phyloP scores from a whole-genome alignment of 2,329 filamentous ascomycete species.

The Cercospora citrullina region DNA sequence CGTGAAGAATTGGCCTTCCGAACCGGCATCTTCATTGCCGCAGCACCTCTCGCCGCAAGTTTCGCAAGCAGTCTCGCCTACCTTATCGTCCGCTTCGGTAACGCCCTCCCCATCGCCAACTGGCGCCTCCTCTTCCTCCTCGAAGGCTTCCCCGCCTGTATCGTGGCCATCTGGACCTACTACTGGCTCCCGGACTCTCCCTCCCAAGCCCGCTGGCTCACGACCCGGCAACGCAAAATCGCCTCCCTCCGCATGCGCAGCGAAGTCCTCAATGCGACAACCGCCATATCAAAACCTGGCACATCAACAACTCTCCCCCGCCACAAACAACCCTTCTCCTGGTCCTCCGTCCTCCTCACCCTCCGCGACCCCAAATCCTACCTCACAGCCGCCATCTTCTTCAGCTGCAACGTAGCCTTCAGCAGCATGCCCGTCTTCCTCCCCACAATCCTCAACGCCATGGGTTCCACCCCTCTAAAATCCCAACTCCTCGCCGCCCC shows the following conservation, averaged over 20 bases:
- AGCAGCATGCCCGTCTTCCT: slow-evolving; percentile 84
- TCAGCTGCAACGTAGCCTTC: slow-evolving; percentile 85
- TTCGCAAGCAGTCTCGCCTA: slow-evolving; percentile 79
- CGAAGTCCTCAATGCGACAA: slow-evolving; percentile 35
- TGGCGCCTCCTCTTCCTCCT: slow-evolving; percentile 85
- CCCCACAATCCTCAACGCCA: slow-evolving; percentile 58
- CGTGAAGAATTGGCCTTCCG: slow-evolving; percentile 76
- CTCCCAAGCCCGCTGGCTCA: slow-evolving; percentile 46
- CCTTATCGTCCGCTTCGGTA: slow-evolving; percentile 70
- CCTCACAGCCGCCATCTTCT: slow-evolving; percentile 78
- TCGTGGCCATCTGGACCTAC: slow-evolving; percentile 74
- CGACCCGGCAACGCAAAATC: slow-evolving; percentile 56
- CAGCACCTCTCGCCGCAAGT: slow-evolving; percentile 60
- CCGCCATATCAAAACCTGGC: slow-evolving; percentile 6
- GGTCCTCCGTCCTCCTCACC: slow-evolving; percentile 59
- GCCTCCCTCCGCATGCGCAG: slow-evolving; percentile 66
- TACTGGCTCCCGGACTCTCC: slow-evolving; percentile 74
- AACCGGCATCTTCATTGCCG: slow-evolving; percentile 83
- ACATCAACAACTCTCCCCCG: slow-evolving; percentile 20
- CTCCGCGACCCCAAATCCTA: slow-evolving; percentile 69
- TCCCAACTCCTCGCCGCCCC: slow-evolving; percentile 79
- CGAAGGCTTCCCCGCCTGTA: slow-evolving; percentile 79
- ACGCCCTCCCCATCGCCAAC: slow-evolving; percentile 65
- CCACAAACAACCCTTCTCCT: slow-evolving; percentile 41
- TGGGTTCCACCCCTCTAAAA: slow-evolving; percentile 68